A percentile compares a stretch with the other conserved stretches of the same genome.
Conservation (phyloP, 1,139 yeast genomes). For the Yamadazyma triangularis region DNA sequence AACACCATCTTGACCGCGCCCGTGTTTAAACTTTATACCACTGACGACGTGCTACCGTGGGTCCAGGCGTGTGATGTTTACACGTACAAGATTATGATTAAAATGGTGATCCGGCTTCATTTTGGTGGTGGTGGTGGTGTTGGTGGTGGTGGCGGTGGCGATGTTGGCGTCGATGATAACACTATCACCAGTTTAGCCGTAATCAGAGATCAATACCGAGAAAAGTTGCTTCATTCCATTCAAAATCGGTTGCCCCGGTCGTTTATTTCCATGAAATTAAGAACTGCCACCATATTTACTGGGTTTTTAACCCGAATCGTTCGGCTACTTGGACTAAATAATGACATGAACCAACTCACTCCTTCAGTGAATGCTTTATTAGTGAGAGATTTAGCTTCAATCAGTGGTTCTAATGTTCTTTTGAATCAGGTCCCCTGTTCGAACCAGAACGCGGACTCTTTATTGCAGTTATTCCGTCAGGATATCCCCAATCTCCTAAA, state of each 20-base stretch:
- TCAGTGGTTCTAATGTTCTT: no score
- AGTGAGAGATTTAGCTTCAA: background rate
- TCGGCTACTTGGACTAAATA: slow-evolving; percentile 45
- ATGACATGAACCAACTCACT: background rate
- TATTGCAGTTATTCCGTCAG: no score
- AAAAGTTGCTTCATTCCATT: slow-evolving; percentile 22
- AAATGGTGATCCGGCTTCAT: slow-evolving; percentile 33
- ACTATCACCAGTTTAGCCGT: no score
- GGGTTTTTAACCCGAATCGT: slow-evolving; percentile 53
- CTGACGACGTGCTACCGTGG: slow-evolving; percentile 56
- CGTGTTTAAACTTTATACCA: slow-evolving; percentile 54
- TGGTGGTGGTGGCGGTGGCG: no score
- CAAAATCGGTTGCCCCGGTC: slow-evolving; percentile 46
- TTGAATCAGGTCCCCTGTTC: background rate
- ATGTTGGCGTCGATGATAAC: no score
- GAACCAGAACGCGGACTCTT: background rate
- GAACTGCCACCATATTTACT: slow-evolving; percentile 55
- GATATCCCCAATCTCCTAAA: no score
- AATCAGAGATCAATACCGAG: no score
- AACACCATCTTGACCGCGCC: slow-evolving; percentile 61
- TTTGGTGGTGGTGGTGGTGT: no score
- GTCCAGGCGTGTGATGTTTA: slow-evolving; percentile 59
- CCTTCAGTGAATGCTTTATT: background rate
- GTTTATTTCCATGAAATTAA: slow-evolving; percentile 49
- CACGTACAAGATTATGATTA: slow-evolving; percentile 58